These are phyloP conservation scores for Pseudopithomyces maydicus DNA, from an alignment of 2,329 filamentous ascomycete genomes.

Conservation along the genomic window DNA sequence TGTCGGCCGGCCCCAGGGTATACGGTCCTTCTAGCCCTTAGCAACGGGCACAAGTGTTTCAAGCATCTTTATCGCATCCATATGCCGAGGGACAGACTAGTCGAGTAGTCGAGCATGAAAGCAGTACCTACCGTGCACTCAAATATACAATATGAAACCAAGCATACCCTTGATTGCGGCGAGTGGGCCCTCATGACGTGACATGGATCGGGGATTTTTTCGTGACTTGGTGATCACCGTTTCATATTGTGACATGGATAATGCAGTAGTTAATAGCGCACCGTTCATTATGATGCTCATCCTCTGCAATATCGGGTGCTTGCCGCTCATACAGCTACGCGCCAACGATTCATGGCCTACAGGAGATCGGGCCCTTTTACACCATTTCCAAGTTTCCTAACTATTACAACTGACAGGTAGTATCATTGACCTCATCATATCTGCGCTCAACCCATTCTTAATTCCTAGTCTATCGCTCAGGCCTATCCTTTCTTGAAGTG, in stretches of 20 bases:
- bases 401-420: not conserved
- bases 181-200: constrained; percentile 18
- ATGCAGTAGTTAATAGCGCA: constrained; percentile 4
- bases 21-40: not conserved
- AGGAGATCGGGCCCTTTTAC: not conserved
- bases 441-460: not conserved
- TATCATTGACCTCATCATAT: not conserved
- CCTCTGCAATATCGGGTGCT: not conserved
- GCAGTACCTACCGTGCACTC: not conserved
- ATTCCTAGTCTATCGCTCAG: not conserved
- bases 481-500: not conserved
- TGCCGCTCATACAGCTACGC: not conserved
- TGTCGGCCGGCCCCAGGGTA: not conserved
- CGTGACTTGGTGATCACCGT: constrained; percentile 19
- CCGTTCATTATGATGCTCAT: not conserved
- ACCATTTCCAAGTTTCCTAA: not conserved
- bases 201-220: constrained; percentile 18
- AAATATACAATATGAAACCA: not conserved
- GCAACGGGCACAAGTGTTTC: not conserved
- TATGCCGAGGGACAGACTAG: not conserved
- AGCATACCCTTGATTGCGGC: constrained; percentile 13
- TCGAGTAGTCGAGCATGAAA: not conserved
- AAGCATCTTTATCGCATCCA: too few relatives aligned
- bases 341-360: not conserved
- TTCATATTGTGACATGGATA: constrained; percentile 20